Evolutionary conservation across 805 yeast species (phyloP), one percentile per base, ranked within the genome.

Genomic region (Saturnispora quitensis): DNA sequence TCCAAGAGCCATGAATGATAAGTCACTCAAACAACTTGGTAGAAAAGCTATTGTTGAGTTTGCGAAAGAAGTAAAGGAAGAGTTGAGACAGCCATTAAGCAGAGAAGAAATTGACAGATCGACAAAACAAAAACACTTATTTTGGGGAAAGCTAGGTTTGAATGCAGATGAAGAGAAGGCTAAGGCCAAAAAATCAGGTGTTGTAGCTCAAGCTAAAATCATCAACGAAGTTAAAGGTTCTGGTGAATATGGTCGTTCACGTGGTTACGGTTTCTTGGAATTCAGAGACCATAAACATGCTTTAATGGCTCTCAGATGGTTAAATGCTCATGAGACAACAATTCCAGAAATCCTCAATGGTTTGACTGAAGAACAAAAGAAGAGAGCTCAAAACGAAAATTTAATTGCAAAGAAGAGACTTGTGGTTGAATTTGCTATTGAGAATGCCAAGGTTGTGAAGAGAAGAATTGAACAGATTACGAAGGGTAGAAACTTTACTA

Each of bases 231-330:
- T 88, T 43, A 91, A 90, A 66, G 96, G 89, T 7, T 74, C 91
- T 8, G 95, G 95, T 20, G 84, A 84, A 25, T 69, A 75, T 28
- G 99, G 99, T 52, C 78, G 99, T 68, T 83, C 93, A 63, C 84
- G 97, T 73, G 99, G 99, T 55, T 93, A 91, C 62, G 99, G 99
- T 56, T 91, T 93, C 75, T 69, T 93, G 44, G 98, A 93, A 69
- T 89, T 76, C 68, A 82, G 89, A 68, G 96, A 90, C 68, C 99
- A 93, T 68, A 86, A 85, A 68, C 67, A 84, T 56, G 98, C 99
- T 1, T 75, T 93, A 58, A 90, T 89, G 97, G 97, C 95, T 2
- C 77, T 93, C 52, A 81, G 99, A 73, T 93, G 97, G 96, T 75
- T 93, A 66, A 93, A 93, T 67, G 96, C 96, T 7, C 97, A 91